Evolutionary conservation across 768 basidiomycete genomes (phyloP), one percentile per base, ranked within the genome.

Genomic region (Cyclocybe aegerita): DNA sequence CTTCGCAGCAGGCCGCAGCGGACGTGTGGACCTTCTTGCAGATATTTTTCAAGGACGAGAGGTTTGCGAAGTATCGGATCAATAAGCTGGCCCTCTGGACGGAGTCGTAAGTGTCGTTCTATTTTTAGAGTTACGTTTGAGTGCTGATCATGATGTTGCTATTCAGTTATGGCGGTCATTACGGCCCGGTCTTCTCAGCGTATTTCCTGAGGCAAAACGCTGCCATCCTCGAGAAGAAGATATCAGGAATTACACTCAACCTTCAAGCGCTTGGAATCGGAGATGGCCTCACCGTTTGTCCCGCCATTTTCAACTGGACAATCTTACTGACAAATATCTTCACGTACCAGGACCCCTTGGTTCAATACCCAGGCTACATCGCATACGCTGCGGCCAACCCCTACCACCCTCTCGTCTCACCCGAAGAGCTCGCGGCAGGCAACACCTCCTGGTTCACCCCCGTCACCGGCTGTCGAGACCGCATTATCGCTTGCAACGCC

Each of bases 81-180:
- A 73, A 68, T 46, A 72, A 75, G 2, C 71, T 85, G 44, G 83
- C 78, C 1, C 65, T 85, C 43, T 86, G 84, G 84, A 82, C 82
- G 1, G 83, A 85, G 62, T 84, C 81, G 70, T 80, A 53, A 52
- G 70, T 59, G 12, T 12, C 11, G 4, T 36, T 39, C 1, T 40
- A 8, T 9, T 34, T 31, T 14, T 4, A 41, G 17, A 17, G 11
- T 30, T 35, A 17, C 11, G 10, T 17, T 15, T 37, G 35, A 16
- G 6, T 9, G 8, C 14, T 14, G n/a, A 14, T 35, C 14, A 30
- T 41, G 31, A 47, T 36, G 4, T 33, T 11, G 23, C 16, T 9
- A 17, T 39, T 5, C 52, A 85, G 83, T 34, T 87, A 85, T 55
- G 86, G 86, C 37, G 85, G 86, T 1, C 86, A 87, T 56, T 87